phyloP scores from a whole-genome alignment of 1,139 yeast genomes.

The Spencermartinsiella ligniputridi region DNA sequence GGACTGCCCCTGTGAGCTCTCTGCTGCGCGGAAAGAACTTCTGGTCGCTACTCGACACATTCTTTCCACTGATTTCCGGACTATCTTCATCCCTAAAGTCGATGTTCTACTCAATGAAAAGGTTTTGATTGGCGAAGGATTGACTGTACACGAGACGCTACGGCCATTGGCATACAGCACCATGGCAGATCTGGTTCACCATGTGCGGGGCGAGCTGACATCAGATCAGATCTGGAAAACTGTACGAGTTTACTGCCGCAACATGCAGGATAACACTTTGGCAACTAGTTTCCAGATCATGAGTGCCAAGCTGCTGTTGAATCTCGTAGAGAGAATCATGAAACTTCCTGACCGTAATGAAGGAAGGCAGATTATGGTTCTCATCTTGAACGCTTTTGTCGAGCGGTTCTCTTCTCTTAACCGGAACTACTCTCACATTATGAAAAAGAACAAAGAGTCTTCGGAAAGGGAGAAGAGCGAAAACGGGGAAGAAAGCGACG shows the following conservation, averaged over 20 bases:
- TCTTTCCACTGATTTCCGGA: conserved; percentile 79
- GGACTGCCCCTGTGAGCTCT: conserved; percentile 95
- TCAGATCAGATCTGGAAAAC: conserved; percentile 86
- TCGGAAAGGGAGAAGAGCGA: conserved; percentile 16
- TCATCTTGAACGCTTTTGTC: conserved; percentile 81
- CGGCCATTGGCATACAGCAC: conserved; percentile 90
- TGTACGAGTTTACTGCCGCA: conserved; percentile 74
- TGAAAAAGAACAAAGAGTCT: conserved; percentile 47
- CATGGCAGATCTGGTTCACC: conserved; percentile 93
- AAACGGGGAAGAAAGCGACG: neutral
- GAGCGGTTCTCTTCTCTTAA: conserved; percentile 75
- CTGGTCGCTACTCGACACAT: conserved; percentile 94
- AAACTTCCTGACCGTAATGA: conserved; percentile 78
- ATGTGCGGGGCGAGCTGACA: conserved; percentile 79
- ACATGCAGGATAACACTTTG: conserved; percentile 74
- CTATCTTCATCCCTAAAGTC: conserved; percentile 78
- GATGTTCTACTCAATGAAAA: conserved; percentile 81
- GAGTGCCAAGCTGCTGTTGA: conserved; percentile 89
- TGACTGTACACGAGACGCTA: conserved; percentile 84
- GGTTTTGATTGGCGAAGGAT: conserved; percentile 86
- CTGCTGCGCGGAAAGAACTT: conserved; percentile 88
- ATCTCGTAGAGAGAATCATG: conserved; percentile 83
- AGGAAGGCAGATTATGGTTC: conserved; percentile 65
- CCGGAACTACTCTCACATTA: conserved; percentile 62
- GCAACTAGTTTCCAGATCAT: conserved; percentile 92